phyloP scores from a whole-genome alignment of 2,329 filamentous ascomycete species.

The Pestalotiopsis fici region DNA sequence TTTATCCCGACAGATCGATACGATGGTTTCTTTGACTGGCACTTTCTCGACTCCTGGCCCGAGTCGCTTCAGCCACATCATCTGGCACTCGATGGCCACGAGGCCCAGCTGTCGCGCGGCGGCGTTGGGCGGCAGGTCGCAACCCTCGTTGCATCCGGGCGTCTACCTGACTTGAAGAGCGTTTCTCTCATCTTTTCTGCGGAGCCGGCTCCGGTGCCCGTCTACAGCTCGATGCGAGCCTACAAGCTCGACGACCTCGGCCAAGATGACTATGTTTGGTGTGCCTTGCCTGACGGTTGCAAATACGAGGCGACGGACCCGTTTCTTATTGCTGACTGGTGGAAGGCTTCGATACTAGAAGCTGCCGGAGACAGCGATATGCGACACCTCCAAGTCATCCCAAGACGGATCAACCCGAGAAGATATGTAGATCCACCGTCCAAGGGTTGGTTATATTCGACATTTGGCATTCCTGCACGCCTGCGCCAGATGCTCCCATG shows the following conservation, averaged over 20 bases:
- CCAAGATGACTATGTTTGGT: background rate
- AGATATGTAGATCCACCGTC: background rate
- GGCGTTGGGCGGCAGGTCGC: background rate
- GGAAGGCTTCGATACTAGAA: background rate
- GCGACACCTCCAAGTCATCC: background rate
- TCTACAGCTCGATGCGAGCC: background rate
- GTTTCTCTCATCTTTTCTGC: background rate
- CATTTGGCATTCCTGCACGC: background rate
- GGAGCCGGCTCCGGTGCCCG: background rate
- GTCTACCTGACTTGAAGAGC: background rate
- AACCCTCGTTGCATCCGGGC: background rate
- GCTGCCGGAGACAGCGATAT: background rate
- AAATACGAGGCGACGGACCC: conserved; percentile 3
- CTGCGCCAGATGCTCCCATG: background rate
- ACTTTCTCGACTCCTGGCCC: background rate
- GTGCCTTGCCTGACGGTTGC: background rate
- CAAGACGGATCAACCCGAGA: background rate
- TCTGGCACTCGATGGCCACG: background rate
- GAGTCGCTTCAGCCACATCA: background rate
- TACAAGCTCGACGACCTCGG: background rate
- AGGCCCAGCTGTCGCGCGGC: background rate
- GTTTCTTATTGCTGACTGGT: background rate
- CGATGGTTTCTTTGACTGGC: conserved; percentile 3
- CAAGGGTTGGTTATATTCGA: background rate
- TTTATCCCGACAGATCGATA: background rate